phyloP scores from a whole-genome alignment of 2,329 filamentous ascomycete genomes.

The Calonectria montana region DNA sequence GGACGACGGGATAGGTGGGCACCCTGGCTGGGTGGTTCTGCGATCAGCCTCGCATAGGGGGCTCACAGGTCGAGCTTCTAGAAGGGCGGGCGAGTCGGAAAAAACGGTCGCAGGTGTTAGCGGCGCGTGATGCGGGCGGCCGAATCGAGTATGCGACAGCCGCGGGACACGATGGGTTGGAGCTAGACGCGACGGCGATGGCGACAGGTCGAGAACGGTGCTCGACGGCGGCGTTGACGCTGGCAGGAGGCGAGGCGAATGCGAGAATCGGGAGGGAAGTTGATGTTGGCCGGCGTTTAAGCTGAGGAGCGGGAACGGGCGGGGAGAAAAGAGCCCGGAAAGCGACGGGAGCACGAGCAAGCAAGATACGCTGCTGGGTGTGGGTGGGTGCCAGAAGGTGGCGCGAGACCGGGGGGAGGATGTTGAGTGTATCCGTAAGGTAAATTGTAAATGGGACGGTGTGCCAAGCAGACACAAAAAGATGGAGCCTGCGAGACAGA shows the following conservation, averaged over 20 bases:
- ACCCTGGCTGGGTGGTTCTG: conserved; percentile 40
- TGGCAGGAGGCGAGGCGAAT: conserved; percentile 7
- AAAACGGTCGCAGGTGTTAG: conserved; percentile 15
- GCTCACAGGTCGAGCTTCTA: conserved; percentile 38
- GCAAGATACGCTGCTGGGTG: background rate
- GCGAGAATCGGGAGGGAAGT: conserved; percentile 14
- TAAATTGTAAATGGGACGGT: conserved; percentile 4
- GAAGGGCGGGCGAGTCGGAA: conserved; percentile 36
- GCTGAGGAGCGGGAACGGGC: conserved; percentile 19
- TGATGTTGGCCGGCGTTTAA: conserved; percentile 15
- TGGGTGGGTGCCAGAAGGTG: conserved; percentile 21
- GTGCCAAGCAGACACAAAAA: conserved; percentile 17
- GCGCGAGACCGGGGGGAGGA: conserved; percentile 10
- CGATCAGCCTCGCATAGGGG: conserved; percentile 46
- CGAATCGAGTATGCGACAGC: conserved; percentile 12
- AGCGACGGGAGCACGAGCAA: conserved; percentile 17
- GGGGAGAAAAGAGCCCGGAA: conserved; percentile 24
- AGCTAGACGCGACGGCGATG: conserved; percentile 6
- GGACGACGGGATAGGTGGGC: conserved; percentile 31
- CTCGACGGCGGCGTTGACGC: conserved; percentile 8
- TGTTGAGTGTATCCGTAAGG: conserved; percentile 6
- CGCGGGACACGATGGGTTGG: background rate
- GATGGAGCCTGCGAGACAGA: background rate
- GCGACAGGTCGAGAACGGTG: conserved; percentile 1
- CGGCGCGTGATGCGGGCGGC: conserved; percentile 27